Percentiles rank a stretch among this genome's conserved stretches.
Conservation (phyloP, 179 eudicot genomes). For the Silene coronaria region DNA sequence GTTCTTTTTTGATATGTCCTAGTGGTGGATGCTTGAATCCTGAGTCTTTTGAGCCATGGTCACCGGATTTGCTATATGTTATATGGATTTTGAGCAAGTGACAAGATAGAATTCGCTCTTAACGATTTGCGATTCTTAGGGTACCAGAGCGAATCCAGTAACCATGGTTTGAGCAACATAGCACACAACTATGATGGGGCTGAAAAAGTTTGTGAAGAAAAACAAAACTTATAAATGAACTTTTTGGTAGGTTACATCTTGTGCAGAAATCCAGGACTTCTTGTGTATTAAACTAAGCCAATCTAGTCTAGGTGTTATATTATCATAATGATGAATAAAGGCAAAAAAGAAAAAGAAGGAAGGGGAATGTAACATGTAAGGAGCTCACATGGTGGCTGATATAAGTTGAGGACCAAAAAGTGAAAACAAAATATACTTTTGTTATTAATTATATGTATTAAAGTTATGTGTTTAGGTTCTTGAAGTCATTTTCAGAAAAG, state of each 20-base stretch:
- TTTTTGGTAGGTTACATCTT: too few species aligned
- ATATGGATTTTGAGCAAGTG: too few species aligned
- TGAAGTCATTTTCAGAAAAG: slow-evolving; percentile 36
- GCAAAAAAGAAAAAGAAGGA: slow-evolving; percentile 11
- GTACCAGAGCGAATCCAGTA: too few species aligned
- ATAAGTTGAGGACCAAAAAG: slow-evolving; percentile 13
- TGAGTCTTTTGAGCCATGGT: neutral
- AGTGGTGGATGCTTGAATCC: neutral
- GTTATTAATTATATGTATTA: neutral
- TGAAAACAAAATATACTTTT: slow-evolving; percentile 13
- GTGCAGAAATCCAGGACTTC: neutral
- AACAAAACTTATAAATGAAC: too few species aligned
- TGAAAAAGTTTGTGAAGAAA: neutral
- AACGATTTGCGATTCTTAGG: too few species aligned
- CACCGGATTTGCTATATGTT: too few species aligned
- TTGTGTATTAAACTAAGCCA: too few species aligned
- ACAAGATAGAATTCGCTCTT: too few species aligned
- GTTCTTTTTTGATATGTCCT: neutral
- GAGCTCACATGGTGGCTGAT: slow-evolving; percentile 38
- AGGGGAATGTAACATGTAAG: slow-evolving; percentile 24
- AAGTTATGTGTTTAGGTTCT: slow-evolving; percentile 30
- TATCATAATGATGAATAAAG: slow-evolving; percentile 15
- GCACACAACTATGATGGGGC: neutral
- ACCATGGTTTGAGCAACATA: too few species aligned
- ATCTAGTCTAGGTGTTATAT: neutral